Base-by-base conservation (phyloP, 2,329 filamentous ascomycete genomes). In the Triangularia verruculosa region DNA sequence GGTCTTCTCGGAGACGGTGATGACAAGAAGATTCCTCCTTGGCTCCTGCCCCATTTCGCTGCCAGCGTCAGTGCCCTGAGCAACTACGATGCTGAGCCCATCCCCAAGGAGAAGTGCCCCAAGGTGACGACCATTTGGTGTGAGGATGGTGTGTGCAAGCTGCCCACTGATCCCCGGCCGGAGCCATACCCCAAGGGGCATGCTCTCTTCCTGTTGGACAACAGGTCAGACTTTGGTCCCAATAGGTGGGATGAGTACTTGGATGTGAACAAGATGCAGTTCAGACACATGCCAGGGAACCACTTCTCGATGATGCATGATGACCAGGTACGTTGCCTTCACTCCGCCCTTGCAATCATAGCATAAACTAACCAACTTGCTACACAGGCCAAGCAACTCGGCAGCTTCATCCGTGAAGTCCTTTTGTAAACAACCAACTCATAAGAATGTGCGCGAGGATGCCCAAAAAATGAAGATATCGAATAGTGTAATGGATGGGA, bases 261-360 rank as follows among this genome's bases (percentile, higher is more conserved):
- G 43, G 85, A 86, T 59, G 72, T 78, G 57, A 76, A 82, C 61
- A 89, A 86, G 75, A 87, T 90, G 77, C 79, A 80, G 57, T 88
- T 83, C 67, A 82, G 82, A 61, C 86, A 89, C 71, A 89, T 90
- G 86, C 85, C 84, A 15, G 89, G 88, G 2, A 89, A 91, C 71
- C 89, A 91, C 76, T 91, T 92, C 77, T 86, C 83, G 20, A 91
- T 91, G 88, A 91, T 92, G 87, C 86, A 89, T 74, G 86, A 86
- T 66, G 73, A 79, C 3, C 60, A 76, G 62, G 77, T 79, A 68
- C 68, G 77, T 74, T 27, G 3, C 22, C 4, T 8, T 20, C 12
- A n/a, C 39, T 30, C 27, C 12, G 32, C 20, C 0, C 15, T 17
- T 53, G 4, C 20, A 15, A 32, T 30, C 43, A 30, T 22, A 34